phyloP scores from a whole-genome alignment of 148 eudicot genomes.

The Arctostaphylos glauca region DNA sequence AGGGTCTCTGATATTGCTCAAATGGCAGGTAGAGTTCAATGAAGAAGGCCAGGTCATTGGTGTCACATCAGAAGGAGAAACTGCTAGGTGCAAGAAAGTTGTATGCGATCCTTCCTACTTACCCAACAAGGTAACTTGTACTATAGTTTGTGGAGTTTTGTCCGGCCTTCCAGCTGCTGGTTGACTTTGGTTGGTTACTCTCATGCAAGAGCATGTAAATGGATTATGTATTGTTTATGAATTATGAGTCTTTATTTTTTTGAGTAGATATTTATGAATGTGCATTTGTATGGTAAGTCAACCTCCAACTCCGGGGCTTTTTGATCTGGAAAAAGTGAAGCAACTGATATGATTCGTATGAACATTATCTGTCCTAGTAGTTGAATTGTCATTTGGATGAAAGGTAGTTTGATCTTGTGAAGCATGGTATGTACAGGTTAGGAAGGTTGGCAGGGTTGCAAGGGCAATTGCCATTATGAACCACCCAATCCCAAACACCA shows the following conservation, averaged over 20 bases:
- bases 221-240: background rate
- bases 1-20: constrained; percentile 12
- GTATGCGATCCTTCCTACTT: constrained; percentile 98
- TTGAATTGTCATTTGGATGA: background rate
- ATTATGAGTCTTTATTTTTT: background rate
- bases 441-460: constrained; percentile 93
- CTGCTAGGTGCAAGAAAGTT: constrained; percentile 97
- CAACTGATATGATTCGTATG: background rate
- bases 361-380: background rate
- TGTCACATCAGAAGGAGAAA: constrained; percentile 96
- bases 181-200: background rate
- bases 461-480: constrained; percentile 96
- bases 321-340: background rate
- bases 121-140: constrained; percentile 62
- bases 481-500: constrained; percentile 90
- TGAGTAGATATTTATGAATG: background rate
- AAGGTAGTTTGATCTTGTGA: background rate
- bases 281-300: background rate
- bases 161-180: constrained; percentile 1
- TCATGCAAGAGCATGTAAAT: background rate
- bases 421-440: constrained; percentile 48
- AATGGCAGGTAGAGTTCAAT: constrained; percentile 80
- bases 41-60: constrained; percentile 83
- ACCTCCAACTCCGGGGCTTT: background rate
- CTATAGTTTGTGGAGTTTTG: background rate